Percentiles rank a stretch among this genome's conserved stretches.
Conservation (phyloP, 805 yeast genomes). For the Wickerhamiella galacta region DNA sequence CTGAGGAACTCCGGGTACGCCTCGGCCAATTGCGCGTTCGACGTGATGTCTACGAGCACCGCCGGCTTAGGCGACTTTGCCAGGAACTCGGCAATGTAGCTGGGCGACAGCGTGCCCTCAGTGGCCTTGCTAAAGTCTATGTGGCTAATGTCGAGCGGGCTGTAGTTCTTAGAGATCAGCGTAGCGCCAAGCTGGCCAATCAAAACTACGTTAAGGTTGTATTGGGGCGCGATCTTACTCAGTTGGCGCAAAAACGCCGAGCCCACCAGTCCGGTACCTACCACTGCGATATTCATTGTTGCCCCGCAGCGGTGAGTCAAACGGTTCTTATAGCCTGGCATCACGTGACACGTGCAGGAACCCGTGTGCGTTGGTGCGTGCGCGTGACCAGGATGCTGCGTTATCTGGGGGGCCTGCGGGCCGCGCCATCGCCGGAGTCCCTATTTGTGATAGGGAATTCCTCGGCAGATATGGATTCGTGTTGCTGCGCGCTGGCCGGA, state of each 20-base stretch:
- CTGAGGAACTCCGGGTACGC: constrained; percentile 58
- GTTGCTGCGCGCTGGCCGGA: constrained; percentile 55
- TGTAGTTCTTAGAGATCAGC: constrained; percentile 47
- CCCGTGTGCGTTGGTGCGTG: too few species aligned
- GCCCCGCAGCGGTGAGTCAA: too few species aligned
- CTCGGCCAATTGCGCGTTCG: constrained; percentile 60
- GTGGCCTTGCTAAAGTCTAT: constrained; percentile 38
- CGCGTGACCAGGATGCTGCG: too few species aligned
- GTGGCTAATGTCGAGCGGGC: constrained; percentile 45
- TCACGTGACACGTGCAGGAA: too few species aligned
- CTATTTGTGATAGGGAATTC: constrained; percentile 61
- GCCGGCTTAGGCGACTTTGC: constrained; percentile 54
- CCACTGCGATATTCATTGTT: constrained; percentile 44
- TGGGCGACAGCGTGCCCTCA: constrained; percentile 35
- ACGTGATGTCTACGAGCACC: constrained; percentile 86
- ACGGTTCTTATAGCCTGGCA: too few species aligned
- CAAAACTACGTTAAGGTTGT: constrained; percentile 60
- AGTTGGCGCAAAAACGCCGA: constrained; percentile 78
- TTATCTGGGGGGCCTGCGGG: too few species aligned
- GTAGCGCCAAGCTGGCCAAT: constrained; percentile 64
- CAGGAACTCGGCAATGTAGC: constrained; percentile 45
- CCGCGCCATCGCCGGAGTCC: too few species aligned
- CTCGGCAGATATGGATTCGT: constrained; percentile 80
- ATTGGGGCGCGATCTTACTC: constrained; percentile 27
- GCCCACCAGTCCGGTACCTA: constrained; percentile 93